A percentile compares a stretch with the other conserved stretches of the same genome.
Evolutionary conservation across 2,329 filamentous ascomycete species (phyloP).

Genomic region (Chalara sp.): DNA sequence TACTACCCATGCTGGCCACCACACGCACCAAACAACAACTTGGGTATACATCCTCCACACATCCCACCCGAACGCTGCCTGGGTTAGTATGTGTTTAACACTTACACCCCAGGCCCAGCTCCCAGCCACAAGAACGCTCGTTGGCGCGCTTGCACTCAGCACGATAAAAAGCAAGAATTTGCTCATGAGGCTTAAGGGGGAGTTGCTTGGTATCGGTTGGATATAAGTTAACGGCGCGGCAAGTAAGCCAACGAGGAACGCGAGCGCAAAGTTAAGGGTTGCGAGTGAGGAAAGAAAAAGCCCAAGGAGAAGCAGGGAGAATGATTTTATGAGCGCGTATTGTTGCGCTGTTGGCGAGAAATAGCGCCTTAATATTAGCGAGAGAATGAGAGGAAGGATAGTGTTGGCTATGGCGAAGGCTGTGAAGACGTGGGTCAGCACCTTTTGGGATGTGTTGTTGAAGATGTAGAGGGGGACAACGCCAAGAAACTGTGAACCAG

Average conservation of each 20-base stretch:
- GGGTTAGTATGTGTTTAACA: slow-evolving; percentile 54
- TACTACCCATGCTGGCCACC: slow-evolving; percentile 88
- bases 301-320: slow-evolving; percentile 86
- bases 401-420: slow-evolving; percentile 49
- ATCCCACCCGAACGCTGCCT: slow-evolving; percentile 81
- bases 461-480: slow-evolving; percentile 81
- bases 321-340: slow-evolving; percentile 74
- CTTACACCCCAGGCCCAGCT: slow-evolving; percentile 35
- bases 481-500: slow-evolving; percentile 67
- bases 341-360: slow-evolving; percentile 58
- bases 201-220: slow-evolving; percentile 34
- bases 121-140: slow-evolving; percentile 42
- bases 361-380: slow-evolving; percentile 43
- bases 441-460: slow-evolving; percentile 46
- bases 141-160: slow-evolving; percentile 55
- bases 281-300: slow-evolving; percentile 89
- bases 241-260: slow-evolving; percentile 76
- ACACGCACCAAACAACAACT: slow-evolving; percentile 87
- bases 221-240: slow-evolving; percentile 76
- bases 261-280: slow-evolving; percentile 90
- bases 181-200: slow-evolving; percentile 24
- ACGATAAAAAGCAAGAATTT: slow-evolving; percentile 40
- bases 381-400: slow-evolving; percentile 50
- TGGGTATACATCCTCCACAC: slow-evolving; percentile 86
- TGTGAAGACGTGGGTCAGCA: slow-evolving; percentile 52